Conservation (phyloP, 1,139 yeast species). For the Yamadazyma trypodendri region DNA sequence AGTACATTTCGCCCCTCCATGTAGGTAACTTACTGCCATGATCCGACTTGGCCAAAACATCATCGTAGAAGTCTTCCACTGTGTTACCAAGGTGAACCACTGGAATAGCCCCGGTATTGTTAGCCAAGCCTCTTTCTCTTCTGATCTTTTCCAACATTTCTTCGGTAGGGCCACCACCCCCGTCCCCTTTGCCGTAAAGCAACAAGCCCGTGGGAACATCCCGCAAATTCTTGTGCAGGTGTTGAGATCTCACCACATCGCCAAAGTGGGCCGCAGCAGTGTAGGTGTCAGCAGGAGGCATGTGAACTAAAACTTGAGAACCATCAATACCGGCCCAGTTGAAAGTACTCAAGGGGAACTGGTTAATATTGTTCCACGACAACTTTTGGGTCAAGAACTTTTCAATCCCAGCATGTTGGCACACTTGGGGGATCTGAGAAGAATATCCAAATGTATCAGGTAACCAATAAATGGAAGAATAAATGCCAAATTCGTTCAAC, state of each 20-base stretch:
- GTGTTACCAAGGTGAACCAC: conserved; percentile 74
- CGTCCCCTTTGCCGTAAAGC: conserved; percentile 92
- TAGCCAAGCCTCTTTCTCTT: conserved; percentile 83
- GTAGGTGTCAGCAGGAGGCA: conserved; percentile 97
- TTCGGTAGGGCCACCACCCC: conserved; percentile 97
- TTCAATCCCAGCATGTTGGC: conserved; percentile 79
- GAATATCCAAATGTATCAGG: conserved; percentile 98
- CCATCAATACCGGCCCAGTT: conserved; percentile 96
- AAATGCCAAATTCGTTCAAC: conserved; percentile 71
- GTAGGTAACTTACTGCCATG: conserved; percentile 70
- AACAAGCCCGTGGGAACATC: conserved; percentile 78
- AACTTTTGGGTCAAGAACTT: conserved; percentile 89
- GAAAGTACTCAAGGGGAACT: conserved; percentile 84
- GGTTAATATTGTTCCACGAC: conserved; percentile 93
- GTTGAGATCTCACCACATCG: conserved; percentile 77
- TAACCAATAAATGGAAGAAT: conserved; percentile 81
- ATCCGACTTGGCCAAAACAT: conserved; percentile 59
- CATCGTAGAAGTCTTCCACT: conserved; percentile 76
- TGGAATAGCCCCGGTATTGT: conserved; percentile 80
- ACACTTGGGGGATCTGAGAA: conserved; percentile 91
- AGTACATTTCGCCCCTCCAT: conserved; percentile 92
- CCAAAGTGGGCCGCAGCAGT: conserved; percentile 93
- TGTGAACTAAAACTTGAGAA: conserved; percentile 87
- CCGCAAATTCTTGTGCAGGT: conserved; percentile 80
- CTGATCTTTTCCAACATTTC: conserved; percentile 92